phyloP scores from a whole-genome alignment of 2,329 filamentous ascomycete genomes.

The Alternaria arborescens region DNA sequence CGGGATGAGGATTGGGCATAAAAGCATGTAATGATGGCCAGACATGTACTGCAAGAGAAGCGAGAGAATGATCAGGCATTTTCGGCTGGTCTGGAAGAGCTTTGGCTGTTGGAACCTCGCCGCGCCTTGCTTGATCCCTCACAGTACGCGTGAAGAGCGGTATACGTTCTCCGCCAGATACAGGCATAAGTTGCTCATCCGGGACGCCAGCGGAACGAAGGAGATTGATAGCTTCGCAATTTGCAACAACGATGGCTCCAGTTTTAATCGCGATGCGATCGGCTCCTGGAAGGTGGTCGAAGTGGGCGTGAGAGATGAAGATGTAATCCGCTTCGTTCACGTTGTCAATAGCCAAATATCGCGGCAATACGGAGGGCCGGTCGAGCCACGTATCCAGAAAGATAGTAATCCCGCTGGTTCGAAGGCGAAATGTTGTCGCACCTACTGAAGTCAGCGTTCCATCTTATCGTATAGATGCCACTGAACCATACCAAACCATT shows the following conservation, averaged over 20 bases:
- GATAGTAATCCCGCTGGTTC: constrained; percentile 4
- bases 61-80: constrained; percentile 1
- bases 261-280: constrained; percentile 13
- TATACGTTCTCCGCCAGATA: constrained; percentile 12
- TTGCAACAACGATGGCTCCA: constrained; percentile 13
- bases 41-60: constrained; percentile 6
- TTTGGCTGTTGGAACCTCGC: not conserved
- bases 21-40: constrained; percentile 13
- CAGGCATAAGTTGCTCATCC: constrained; percentile 9
- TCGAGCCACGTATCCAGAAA: constrained; percentile 18
- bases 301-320: constrained; percentile 17
- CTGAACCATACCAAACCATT: not conserved
- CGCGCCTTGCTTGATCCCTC: not conserved
- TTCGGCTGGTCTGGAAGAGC: not conserved
- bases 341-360: constrained; percentile 4
- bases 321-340: constrained; percentile 16
- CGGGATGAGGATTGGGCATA: not conserved
- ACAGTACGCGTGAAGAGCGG: constrained; percentile 12
- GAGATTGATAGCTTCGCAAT: constrained; percentile 10
- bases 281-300: constrained; percentile 17
- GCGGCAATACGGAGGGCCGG: not conserved
- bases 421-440: constrained; percentile 11
- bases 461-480: not conserved
- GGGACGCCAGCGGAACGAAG: constrained; percentile 9
- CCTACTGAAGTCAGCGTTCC: not conserved